Conservation (phyloP, 345 rosid species). For the Aethionema arabicum region DNA sequence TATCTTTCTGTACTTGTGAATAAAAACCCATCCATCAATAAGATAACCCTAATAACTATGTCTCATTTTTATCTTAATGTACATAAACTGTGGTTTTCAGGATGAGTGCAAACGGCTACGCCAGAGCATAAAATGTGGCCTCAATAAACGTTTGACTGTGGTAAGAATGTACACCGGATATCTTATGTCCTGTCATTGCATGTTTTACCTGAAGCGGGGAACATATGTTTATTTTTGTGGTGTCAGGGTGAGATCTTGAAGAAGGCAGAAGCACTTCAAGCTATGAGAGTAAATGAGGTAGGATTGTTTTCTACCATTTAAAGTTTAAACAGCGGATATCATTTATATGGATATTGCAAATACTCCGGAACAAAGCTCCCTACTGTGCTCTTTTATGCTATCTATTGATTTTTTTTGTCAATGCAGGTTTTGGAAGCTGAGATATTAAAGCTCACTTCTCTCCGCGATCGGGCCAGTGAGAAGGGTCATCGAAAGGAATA, state of each 20-base stretch:
- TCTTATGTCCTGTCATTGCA: conserved; percentile 14
- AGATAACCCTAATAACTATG: conserved; percentile 7
- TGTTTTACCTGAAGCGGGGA: conserved; percentile 10
- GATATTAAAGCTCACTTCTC: conserved; percentile 59
- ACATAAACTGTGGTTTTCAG: conserved; percentile 44
- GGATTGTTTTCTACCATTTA: conserved; percentile 33
- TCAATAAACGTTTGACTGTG: conserved; percentile 64
- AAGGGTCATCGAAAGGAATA: conserved; percentile 76
- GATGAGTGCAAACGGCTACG: conserved; percentile 74
- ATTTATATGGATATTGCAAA: conserved; percentile 16
- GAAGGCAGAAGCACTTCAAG: conserved; percentile 65
- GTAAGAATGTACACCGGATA: conserved; percentile 42
- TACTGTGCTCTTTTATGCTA: conserved; percentile 10
- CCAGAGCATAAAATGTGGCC: conserved; percentile 72
- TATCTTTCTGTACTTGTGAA: conserved; percentile 14
- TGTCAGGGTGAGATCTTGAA: conserved; percentile 76
- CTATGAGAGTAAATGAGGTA: conserved; percentile 65
- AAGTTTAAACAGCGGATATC: conserved; percentile 2
- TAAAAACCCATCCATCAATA: conserved; percentile 3
- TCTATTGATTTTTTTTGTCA: conserved; percentile 19
- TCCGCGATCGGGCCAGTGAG: conserved; percentile 87
- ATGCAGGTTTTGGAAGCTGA: conserved; percentile 70
- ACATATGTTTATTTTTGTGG: conserved; percentile 18
- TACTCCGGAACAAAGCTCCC: conserved; percentile 16
- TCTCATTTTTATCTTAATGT: conserved; percentile 16